Evolutionary conservation across 108 stramenopile genomes (phyloP).

Genomic region (Schizochytrium sp.): DNA sequence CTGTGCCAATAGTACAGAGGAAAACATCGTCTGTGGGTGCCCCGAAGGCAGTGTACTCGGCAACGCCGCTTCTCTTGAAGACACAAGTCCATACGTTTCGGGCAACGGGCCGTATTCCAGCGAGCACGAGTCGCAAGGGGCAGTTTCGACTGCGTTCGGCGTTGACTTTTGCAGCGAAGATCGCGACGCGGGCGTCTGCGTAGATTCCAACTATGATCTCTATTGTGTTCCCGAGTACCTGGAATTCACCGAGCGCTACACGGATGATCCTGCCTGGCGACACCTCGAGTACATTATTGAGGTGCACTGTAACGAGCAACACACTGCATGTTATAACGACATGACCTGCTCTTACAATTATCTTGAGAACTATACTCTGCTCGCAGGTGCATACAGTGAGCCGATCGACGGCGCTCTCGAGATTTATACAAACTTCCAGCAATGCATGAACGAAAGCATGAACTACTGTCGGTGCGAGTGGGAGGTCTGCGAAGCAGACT

Average conservation of each 20-base stretch:
- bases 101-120: neutral
- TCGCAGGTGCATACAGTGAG: neutral
- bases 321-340: too few species aligned
- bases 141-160: neutral
- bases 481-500: neutral
- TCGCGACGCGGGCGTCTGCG: too few species aligned
- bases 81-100: neutral
- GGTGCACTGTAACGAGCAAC: too few species aligned
- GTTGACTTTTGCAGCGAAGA: too few species aligned
- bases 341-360: neutral
- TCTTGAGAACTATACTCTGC: neutral
- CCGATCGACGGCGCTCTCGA: neutral
- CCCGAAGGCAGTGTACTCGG: neutral
- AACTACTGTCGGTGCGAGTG: neutral
- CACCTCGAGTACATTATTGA: too few species aligned
- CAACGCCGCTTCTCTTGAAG: neutral
- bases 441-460: neutral
- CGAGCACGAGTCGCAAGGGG: neutral
- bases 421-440: neutral
- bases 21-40: neutral
- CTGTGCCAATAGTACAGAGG: neutral
- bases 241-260: too few species aligned
- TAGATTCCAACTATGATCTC: too few species aligned
- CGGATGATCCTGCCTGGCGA: too few species aligned
- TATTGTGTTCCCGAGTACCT: too few species aligned